These are phyloP conservation scores for Mycena rebaudengoi DNA, from an alignment of 768 basidiomycete species.

Conservation along the genomic window DNA sequence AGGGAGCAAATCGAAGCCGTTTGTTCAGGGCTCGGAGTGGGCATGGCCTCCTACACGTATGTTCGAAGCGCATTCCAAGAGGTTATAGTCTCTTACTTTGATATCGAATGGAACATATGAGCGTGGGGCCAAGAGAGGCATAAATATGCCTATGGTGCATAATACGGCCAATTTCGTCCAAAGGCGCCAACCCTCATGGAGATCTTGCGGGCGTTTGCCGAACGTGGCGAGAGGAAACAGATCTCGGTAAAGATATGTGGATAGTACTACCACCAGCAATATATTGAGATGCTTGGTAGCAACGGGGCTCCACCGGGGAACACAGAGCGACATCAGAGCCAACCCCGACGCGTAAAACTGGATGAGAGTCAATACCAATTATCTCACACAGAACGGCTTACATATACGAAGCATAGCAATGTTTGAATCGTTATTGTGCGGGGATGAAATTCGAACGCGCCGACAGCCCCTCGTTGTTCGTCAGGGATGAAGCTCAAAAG, in stretches of 20 bases:
- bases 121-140: background rate
- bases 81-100: background rate
- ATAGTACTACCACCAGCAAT: background rate
- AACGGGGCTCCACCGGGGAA: background rate
- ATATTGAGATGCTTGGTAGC: slow-evolving; percentile 3
- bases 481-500: background rate
- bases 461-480: too few relatives aligned
- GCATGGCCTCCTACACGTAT: background rate
- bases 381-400: background rate
- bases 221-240: slow-evolving; percentile 20
- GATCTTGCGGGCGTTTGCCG: background rate
- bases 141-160: background rate
- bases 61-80: background rate
- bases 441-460: too few relatives aligned
- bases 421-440: background rate
- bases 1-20: slow-evolving; percentile 17
- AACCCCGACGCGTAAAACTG: slow-evolving; percentile 10
- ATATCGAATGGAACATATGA: background rate
- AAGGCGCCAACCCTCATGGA: slow-evolving; percentile 7
- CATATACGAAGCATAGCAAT: slow-evolving; percentile 2
- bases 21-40: background rate
- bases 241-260: slow-evolving; percentile 17
- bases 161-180: slow-evolving; percentile 1
- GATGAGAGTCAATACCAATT: background rate
- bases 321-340: background rate